Conservation (phyloP, 805 yeast genomes). For the Candida argentea region DNA sequence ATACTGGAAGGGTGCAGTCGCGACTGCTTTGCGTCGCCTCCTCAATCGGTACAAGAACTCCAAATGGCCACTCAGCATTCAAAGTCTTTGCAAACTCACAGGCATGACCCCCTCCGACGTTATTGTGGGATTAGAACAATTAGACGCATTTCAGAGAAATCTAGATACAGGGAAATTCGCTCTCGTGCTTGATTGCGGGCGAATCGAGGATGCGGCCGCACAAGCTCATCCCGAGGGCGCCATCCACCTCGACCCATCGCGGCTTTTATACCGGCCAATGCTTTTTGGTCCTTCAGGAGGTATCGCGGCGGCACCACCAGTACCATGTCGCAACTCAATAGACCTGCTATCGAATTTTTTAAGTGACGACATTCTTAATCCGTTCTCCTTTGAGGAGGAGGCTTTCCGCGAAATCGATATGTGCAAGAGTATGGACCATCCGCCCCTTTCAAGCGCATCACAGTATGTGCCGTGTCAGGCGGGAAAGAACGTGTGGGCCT, state of each 20-base stretch:
- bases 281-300: conserved; percentile 85
- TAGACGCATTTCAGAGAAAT: conserved; percentile 48
- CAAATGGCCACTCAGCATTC: conserved; percentile 35
- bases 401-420: conserved; percentile 38
- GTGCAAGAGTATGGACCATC: too few species aligned
- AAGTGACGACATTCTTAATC: conserved; percentile 60
- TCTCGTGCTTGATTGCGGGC: conserved; percentile 38
- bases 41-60: conserved; percentile 6
- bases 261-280: conserved; percentile 71
- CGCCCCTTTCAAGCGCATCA: too few species aligned
- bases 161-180: conserved; percentile 38
- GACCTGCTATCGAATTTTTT: conserved; percentile 49
- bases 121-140: conserved; percentile 72
- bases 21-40: conserved; percentile 33
- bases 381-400: conserved; percentile 48
- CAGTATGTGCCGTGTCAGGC: too few species aligned
- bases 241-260: conserved; percentile 38
- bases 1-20: conserved; percentile 70
- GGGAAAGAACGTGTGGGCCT: too few species aligned
- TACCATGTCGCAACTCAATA: conserved; percentile 33
- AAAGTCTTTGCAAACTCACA: conserved; percentile 53
- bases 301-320: conserved; percentile 51
- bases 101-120: conserved; percentile 88
- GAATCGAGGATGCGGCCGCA: conserved; percentile 31
- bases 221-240: conserved; percentile 49